Base-by-base conservation (phyloP, 768 basidiomycete species). In the Psilocybe cyanescens region DNA sequence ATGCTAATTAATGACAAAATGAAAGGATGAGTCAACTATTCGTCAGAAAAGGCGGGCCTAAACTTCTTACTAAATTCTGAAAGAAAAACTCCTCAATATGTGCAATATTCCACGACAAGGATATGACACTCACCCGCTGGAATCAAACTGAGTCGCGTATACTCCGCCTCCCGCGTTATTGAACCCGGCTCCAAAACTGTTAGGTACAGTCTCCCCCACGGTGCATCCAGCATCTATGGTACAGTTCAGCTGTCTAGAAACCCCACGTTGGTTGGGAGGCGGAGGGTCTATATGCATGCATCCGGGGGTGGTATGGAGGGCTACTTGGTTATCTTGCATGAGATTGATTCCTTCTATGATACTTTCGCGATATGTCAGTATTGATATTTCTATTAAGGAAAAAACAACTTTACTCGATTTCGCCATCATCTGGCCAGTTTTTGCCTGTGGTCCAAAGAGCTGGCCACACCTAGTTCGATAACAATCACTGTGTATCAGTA, bases 121-220 rank as follows among this genome's bases (percentile, higher is more conserved):
- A 33, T 35, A 55, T 46, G 39, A 48, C 1, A 71, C 72, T 49
- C 50, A 75, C 75, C 76, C 88, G 1, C 80, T 70, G 5, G 79
- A 76, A 53, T 90, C 90, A 62, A 90, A 87, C 66, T 90, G 89
- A 3, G 87, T 81, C 2, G 89, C 89, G 72, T 79, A 94, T 1
- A 78, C 76, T 0, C 79, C 85, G 31, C 86, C 86, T 11, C 83
- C 82, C 0, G 80, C 82, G 7, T 72, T 55, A 7, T 82, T 81
- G 65, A 87, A 87, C 1, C 71, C 77, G 2, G 66, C 65, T 0
- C 84, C 86, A 63, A 75, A 86, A 58, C 81, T 82, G 53, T 79
- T 79, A 3, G 76, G 68, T 55, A 79, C 76, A 7, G 67, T 76
- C 59, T 83, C 81, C 1, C 58, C 61, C 6, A 82, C 79, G 4